Percentiles rank a stretch among this genome's conserved stretches.
phyloP scores from a whole-genome alignment of 345 rosid species.

The Capsella bursapastoris region DNA sequence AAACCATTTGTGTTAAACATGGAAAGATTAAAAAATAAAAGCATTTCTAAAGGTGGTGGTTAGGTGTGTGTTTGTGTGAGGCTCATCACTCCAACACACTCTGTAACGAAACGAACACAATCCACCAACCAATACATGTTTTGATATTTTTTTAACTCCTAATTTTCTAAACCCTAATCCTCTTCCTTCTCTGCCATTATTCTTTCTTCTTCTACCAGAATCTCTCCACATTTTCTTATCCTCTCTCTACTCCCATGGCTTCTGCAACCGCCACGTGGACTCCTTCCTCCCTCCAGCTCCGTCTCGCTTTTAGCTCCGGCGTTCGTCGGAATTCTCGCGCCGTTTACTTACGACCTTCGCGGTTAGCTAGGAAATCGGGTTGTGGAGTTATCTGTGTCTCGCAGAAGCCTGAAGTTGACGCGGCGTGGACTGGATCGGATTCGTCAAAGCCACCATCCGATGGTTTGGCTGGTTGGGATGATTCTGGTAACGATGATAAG shows the following conservation, averaged over 20 bases:
- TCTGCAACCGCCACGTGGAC: conserved; percentile 58
- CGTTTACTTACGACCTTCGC: conserved; percentile 39
- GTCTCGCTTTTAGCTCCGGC: conserved; percentile 58
- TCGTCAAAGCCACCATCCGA: conserved; percentile 42
- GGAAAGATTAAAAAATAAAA: background rate
- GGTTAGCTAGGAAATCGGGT: conserved; percentile 44
- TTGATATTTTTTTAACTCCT: background rate
- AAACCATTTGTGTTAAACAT: background rate
- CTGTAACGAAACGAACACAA: conserved; percentile 17
- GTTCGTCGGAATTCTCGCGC: conserved; percentile 39
- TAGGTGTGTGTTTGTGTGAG: conserved; percentile 23
- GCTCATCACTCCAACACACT: conserved; percentile 25
- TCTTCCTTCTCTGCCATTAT: background rate
- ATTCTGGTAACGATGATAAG: conserved; percentile 50
- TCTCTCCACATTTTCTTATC: conserved; percentile 37
- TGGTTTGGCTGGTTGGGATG: conserved; percentile 76
- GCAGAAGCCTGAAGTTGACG: conserved; percentile 39
- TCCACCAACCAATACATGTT: background rate
- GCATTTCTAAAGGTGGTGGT: conserved; percentile 20
- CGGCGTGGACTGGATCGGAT: conserved; percentile 49
- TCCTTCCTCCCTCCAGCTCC: conserved; percentile 88
- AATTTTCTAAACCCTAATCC: conserved; percentile 36
- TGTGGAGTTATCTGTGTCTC: conserved; percentile 45
- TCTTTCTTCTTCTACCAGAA: background rate
- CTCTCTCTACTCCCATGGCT: conserved; percentile 47